Conservation (phyloP, 331 rosid genomes). For the Prunus yedoensis region DNA sequence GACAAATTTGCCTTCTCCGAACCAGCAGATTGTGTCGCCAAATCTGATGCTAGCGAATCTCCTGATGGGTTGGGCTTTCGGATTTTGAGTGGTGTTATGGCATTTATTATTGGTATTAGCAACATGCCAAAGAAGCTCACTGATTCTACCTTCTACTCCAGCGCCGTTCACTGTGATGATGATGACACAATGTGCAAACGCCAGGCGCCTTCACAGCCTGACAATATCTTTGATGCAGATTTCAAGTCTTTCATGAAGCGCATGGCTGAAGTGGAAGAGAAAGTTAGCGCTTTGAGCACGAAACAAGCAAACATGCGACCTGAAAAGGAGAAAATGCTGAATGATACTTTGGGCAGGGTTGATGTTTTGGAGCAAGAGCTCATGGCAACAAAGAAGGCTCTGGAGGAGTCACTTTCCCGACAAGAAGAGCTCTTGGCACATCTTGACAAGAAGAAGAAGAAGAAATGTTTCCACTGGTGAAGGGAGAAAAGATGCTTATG, state of each 20-base stretch:
- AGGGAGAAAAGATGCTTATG: background rate
- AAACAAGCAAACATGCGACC: background rate
- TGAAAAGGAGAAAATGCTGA: background rate
- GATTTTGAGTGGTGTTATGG: background rate
- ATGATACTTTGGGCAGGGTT: background rate
- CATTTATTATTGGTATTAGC: background rate
- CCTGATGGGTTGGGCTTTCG: background rate
- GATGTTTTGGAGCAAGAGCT: constrained; percentile 19
- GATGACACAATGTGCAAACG: background rate
- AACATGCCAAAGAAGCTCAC: constrained; percentile 6
- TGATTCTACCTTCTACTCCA: constrained; percentile 7
- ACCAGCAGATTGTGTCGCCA: background rate
- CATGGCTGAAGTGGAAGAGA: constrained; percentile 4
- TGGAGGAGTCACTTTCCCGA: background rate
- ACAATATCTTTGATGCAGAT: background rate
- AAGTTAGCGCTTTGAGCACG: background rate
- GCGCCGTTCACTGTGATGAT: background rate
- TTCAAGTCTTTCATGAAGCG: background rate
- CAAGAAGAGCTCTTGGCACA: constrained; percentile 7
- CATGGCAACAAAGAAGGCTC: constrained; percentile 5
- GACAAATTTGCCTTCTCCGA: background rate
- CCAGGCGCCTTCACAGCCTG: background rate
- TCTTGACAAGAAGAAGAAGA: constrained; percentile 8
- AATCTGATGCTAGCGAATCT: background rate
- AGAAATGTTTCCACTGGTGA: background rate